Percentiles rank a stretch among this genome's conserved stretches.
phyloP scores from a whole-genome alignment of 2,329 filamentous ascomycete genomes.

The Arthroderma sp. region DNA sequence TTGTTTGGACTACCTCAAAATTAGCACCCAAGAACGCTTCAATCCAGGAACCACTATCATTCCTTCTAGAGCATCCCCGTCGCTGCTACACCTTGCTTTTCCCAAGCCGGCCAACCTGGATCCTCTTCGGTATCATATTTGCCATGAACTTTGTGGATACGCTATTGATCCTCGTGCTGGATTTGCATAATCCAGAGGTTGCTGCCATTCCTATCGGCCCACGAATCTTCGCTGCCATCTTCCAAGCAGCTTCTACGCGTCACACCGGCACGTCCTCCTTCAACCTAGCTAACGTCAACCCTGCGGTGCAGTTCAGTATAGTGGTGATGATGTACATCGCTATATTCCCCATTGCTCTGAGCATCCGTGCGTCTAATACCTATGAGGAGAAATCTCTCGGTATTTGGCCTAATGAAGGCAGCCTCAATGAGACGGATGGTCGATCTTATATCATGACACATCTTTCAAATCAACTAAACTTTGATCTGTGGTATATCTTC shows the following conservation, averaged over 20 bases:
- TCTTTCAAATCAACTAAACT: conserved; percentile 48
- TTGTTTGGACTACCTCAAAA: conserved; percentile 45
- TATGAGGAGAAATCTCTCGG: conserved; percentile 56
- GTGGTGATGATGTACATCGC: conserved; percentile 98
- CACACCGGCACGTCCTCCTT: conserved; percentile 41
- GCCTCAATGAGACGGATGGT: conserved; percentile 15
- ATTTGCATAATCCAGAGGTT: conserved; percentile 41
- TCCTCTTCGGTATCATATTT: conserved; percentile 39
- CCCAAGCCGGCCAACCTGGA: conserved; percentile 46
- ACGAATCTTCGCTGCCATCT: conserved; percentile 27
- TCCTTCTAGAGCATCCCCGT: conserved; percentile 50
- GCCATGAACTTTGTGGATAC: conserved; percentile 43
- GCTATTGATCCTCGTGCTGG: conserved; percentile 40
- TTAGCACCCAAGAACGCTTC: conserved; percentile 25
- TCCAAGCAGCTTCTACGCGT: conserved; percentile 41
- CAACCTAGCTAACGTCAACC: conserved; percentile 38
- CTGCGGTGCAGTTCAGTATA: conserved; percentile 42
- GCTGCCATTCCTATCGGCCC: conserved; percentile 6
- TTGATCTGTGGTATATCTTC: conserved; percentile 54
- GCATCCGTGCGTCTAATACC: conserved; percentile 58
- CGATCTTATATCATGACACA: conserved; percentile 39
- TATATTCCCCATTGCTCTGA: conserved; percentile 88
- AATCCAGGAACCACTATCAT: conserved; percentile 34
- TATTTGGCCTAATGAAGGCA: conserved; percentile 30
- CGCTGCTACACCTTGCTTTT: conserved; percentile 52